Percentiles rank a stretch among this genome's conserved stretches.
Conservation (phyloP, 2,329 filamentous ascomycete genomes). For the Lachnellula willkommii region DNA sequence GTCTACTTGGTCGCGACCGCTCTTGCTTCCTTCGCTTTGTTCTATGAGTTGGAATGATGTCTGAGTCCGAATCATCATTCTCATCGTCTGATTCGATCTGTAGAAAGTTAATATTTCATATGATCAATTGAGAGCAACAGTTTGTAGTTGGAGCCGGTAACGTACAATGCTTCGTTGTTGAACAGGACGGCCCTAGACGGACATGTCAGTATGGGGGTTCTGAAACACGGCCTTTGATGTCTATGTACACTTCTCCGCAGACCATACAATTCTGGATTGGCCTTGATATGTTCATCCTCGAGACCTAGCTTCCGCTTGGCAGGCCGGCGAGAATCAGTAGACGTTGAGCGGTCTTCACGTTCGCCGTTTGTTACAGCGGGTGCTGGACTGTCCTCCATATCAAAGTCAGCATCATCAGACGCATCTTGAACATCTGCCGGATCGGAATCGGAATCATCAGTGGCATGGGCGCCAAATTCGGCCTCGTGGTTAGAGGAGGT, state of each 20-base stretch:
- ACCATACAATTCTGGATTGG: constrained; percentile 92
- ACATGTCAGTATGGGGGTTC: constrained; percentile 18
- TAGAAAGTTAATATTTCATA: constrained; percentile 16
- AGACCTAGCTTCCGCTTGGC: constrained; percentile 66
- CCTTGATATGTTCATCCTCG: constrained; percentile 76
- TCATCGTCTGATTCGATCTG: constrained; percentile 53
- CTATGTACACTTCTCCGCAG: constrained; percentile 79
- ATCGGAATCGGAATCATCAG: constrained; percentile 28
- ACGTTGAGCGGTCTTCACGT: constrained; percentile 56
- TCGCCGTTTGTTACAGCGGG: constrained; percentile 42
- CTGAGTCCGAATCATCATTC: constrained; percentile 65
- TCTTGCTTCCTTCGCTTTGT: constrained; percentile 65
- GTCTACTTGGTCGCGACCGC: constrained; percentile 58
- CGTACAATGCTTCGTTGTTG: constrained; percentile 51
- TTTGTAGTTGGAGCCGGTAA: constrained; percentile 14
- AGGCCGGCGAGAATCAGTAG: constrained; percentile 62
- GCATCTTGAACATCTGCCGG: constrained; percentile 42
- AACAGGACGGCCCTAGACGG: constrained; percentile 46
- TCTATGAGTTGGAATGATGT: constrained; percentile 55
- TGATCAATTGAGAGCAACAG: constrained; percentile 8
- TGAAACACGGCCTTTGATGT: constrained; percentile 30
- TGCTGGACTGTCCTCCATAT: constrained; percentile 58
- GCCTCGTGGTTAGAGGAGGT: constrained; percentile 37
- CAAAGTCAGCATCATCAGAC: constrained; percentile 70
- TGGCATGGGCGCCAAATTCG: constrained; percentile 28